phyloP scores from a whole-genome alignment of 2,329 filamentous ascomycete genomes.

The Aspergillus novoparasiticus region DNA sequence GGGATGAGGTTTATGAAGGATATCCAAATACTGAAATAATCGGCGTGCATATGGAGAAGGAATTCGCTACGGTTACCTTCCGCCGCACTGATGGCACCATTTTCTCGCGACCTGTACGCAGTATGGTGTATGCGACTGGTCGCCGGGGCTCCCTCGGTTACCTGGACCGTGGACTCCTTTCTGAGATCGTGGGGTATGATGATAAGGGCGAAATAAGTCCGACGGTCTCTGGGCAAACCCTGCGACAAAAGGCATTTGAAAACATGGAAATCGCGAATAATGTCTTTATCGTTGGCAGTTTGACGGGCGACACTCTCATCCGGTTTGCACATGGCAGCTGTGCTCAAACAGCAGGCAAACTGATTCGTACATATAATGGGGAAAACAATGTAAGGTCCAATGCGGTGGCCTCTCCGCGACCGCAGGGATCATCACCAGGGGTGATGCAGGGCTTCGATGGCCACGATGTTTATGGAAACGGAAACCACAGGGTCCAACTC shows the following conservation, averaged over 20 bases:
- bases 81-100: constrained; percentile 45
- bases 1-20: constrained; percentile 57
- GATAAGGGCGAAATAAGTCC: constrained; percentile 21
- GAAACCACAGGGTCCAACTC: not conserved
- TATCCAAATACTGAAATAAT: constrained; percentile 56
- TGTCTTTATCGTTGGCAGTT: constrained; percentile 60
- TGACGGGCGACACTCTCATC: constrained; percentile 63
- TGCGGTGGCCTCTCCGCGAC: constrained; percentile 7
- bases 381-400: constrained; percentile 15
- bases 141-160: constrained; percentile 58
- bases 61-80: constrained; percentile 46
- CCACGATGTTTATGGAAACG: constrained; percentile 27
- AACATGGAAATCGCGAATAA: constrained; percentile 56
- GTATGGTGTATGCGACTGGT: constrained; percentile 59
- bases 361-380: constrained; percentile 38
- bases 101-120: constrained; percentile 50
- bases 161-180: constrained; percentile 49
- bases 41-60: constrained; percentile 35
- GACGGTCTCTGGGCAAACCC: constrained; percentile 55
- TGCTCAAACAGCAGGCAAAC: constrained; percentile 57
- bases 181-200: constrained; percentile 47
- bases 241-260: constrained; percentile 55
- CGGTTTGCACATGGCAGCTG: constrained; percentile 63
- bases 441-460: constrained; percentile 45
- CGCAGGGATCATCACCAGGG: constrained; percentile 26